Evolutionary conservation across 768 basidiomycete genomes (phyloP).

Genomic region (Piloderma croceum): DNA sequence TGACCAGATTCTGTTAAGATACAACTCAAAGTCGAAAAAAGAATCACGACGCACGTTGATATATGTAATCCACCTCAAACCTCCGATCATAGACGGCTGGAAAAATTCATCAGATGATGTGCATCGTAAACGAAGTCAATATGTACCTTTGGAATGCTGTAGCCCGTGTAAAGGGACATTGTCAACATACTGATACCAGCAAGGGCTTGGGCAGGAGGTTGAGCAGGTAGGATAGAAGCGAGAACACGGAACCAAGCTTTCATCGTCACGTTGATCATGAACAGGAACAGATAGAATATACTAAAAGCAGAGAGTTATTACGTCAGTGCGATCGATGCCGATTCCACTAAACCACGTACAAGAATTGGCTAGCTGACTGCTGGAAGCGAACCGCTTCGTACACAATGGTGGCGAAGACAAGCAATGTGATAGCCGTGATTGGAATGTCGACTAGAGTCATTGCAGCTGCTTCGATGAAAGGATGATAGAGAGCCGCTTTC

Average conservation of each 20-base stretch:
- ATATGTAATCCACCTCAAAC: conserved; percentile 61
- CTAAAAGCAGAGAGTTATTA: conserved; percentile 29
- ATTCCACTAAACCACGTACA: no score
- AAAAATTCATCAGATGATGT: no score
- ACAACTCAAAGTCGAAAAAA: conserved; percentile 1
- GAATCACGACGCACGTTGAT: conserved; percentile 48
- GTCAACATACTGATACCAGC: conserved; percentile 48
- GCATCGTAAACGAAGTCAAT: no score
- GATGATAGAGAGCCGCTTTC: conserved; percentile 58
- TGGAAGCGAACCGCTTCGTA: conserved; percentile 64
- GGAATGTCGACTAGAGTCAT: conserved; percentile 59
- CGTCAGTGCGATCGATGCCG: no score
- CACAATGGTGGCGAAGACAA: conserved; percentile 43
- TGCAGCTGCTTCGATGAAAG: conserved; percentile 49
- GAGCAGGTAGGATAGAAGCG: conserved; percentile 52
- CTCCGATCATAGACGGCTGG: conserved; percentile 61
- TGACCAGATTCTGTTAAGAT: conserved; percentile 15
- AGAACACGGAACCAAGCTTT: conserved; percentile 71
- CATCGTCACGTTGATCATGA: conserved; percentile 57
- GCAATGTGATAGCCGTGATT: conserved; percentile 42
- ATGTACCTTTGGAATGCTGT: conserved; percentile 61
- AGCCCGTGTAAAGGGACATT: conserved; percentile 43
- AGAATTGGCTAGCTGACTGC: conserved; percentile 52
- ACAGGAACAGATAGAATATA: conserved; percentile 53
- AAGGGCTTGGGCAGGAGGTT: conserved; percentile 58